Percentiles rank a stretch among this genome's conserved stretches.
Evolutionary conservation across 116 monocot species (phyloP).

Genomic region (Thalassia testudinum): DNA sequence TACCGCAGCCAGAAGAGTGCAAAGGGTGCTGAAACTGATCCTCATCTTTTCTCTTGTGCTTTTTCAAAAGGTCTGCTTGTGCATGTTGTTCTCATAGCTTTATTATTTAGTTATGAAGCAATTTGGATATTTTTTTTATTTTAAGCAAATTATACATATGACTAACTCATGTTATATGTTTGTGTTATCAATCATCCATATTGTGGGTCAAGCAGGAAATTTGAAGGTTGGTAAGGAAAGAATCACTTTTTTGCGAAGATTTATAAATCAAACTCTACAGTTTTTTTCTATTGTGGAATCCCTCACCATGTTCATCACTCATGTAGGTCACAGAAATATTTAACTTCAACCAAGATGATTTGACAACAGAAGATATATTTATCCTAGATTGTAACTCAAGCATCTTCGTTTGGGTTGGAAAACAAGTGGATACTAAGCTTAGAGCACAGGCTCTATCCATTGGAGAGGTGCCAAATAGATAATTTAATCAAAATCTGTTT

Average conservation of each 20-base stretch:
- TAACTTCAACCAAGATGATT: slow-evolving; percentile 89
- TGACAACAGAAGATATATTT: slow-evolving; percentile 90
- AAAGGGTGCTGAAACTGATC: slow-evolving; percentile 65
- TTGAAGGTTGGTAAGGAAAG: slow-evolving; percentile 49
- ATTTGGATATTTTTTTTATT: background rate
- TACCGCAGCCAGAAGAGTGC: slow-evolving; percentile 59
- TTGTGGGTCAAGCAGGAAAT: slow-evolving; percentile 24
- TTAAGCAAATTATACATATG: no score
- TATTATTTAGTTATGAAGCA: background rate
- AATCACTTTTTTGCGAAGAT: no score
- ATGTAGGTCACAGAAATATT: slow-evolving; percentile 68
- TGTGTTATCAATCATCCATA: background rate
- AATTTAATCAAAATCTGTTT: background rate
- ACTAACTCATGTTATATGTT: background rate
- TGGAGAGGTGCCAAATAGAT: slow-evolving; percentile 26
- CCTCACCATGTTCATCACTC: slow-evolving; percentile 1
- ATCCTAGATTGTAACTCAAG: slow-evolving; percentile 63
- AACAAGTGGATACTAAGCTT: slow-evolving; percentile 43
- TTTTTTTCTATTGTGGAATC: background rate
- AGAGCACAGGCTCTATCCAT: slow-evolving; percentile 58
- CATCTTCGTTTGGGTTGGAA: slow-evolving; percentile 85
- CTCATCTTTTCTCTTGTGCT: slow-evolving; percentile 57
- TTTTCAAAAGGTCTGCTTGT: slow-evolving; percentile 47
- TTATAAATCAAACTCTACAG: background rate
- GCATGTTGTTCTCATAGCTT: background rate